Percentiles rank a stretch among this genome's conserved stretches.
Conservation (phyloP, 176 grass and related monocot genomes). For the Hordeum marinum region DNA sequence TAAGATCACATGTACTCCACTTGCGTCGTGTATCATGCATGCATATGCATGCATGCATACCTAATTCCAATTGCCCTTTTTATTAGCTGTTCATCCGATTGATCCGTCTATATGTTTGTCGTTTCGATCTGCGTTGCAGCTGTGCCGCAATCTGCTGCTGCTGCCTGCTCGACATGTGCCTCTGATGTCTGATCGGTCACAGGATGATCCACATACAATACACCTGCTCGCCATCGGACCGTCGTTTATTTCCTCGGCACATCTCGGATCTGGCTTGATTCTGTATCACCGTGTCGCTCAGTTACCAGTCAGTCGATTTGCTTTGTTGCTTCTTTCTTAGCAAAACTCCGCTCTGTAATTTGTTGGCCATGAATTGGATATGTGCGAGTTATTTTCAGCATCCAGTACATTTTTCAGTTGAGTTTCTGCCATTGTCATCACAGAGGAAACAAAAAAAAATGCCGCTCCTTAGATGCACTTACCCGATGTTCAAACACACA, state of each 20-base stretch:
- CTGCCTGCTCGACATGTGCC: constrained; percentile 70
- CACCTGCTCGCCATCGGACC: not conserved
- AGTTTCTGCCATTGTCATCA: not conserved
- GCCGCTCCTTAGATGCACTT: not conserved
- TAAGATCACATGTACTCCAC: not conserved
- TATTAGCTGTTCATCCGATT: not conserved
- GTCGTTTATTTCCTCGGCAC: not conserved
- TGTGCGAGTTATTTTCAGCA: not conserved
- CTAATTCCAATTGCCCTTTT: not conserved
- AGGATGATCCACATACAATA: not conserved
- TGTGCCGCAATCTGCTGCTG: constrained; percentile 66
- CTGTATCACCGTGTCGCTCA: not conserved
- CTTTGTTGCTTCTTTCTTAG: not conserved
- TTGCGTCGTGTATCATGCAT: not conserved
- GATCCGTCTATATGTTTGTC: not conserved
- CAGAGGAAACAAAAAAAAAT: not conserved
- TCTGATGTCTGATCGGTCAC: not conserved
- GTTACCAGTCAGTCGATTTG: not conserved
- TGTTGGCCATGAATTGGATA: not conserved
- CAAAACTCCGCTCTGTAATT: not conserved
- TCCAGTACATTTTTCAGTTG: not conserved
- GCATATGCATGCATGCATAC: not conserved
- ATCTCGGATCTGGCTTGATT: not conserved
- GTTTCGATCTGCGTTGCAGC: constrained; percentile 19
- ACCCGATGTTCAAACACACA: too few species aligned